These are phyloP conservation scores for Monilinia aucupariae DNA, from an alignment of 2,329 filamentous ascomycete species.

Conservation along the genomic window DNA sequence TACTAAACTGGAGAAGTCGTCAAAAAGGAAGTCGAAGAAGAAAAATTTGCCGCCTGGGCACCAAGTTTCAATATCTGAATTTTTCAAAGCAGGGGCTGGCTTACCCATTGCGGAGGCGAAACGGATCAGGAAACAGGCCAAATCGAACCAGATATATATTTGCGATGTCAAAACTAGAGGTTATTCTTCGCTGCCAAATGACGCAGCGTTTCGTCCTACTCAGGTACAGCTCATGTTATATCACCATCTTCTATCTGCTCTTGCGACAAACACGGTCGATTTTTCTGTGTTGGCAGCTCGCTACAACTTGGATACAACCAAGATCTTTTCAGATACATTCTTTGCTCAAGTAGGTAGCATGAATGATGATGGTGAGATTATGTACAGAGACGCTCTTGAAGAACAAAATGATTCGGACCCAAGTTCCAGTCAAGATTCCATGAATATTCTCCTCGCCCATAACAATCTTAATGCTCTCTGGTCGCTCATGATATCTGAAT, in stretches of 20 bases:
- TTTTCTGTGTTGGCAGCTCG: constrained; percentile 64
- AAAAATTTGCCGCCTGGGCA: constrained; percentile 34
- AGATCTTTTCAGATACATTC: constrained; percentile 71
- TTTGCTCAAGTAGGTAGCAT: constrained; percentile 67
- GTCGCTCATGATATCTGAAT: constrained; percentile 57
- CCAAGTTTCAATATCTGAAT: constrained; percentile 30
- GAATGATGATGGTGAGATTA: constrained; percentile 51
- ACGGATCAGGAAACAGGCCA: constrained; percentile 15
- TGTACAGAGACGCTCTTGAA: constrained; percentile 46
- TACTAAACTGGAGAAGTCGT: constrained; percentile 52
- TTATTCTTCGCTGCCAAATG: constrained; percentile 55
- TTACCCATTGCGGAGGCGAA: constrained; percentile 24
- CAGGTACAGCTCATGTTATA: constrained; percentile 88
- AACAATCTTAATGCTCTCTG: constrained; percentile 57
- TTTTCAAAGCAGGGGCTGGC: constrained; percentile 25
- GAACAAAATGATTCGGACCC: constrained; percentile 28
- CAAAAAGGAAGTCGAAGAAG: constrained; percentile 30
- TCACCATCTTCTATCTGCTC: constrained; percentile 71
- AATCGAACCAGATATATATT: constrained; percentile 56
- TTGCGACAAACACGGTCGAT: constrained; percentile 66
- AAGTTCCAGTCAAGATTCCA: constrained; percentile 29
- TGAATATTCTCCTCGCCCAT: constrained; percentile 46
- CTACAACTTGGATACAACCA: constrained; percentile 62
- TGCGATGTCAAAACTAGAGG: constrained; percentile 83
- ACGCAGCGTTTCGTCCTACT: constrained; percentile 62